Evolutionary conservation across 495 filamentous ascomycete species (phyloP), one percentile per base, ranked within the genome.

Genomic region (Podospora tetraspora): DNA sequence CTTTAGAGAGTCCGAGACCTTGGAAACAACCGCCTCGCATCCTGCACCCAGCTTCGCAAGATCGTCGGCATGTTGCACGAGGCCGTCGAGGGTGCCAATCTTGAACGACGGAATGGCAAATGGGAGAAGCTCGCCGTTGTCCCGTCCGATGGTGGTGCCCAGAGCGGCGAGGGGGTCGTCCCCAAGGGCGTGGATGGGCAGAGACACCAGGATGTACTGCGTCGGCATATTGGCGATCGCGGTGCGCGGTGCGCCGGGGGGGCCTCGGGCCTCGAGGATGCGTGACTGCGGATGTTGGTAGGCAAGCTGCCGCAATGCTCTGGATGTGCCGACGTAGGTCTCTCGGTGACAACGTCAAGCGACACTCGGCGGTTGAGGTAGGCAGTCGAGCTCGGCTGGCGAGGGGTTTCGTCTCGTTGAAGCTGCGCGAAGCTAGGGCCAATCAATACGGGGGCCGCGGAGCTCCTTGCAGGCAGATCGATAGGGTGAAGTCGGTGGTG

Each of bases 21-120:
- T 97, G 60, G 82, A 84, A 57, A 96, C 93, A 11, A 97, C 92
- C 59, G 83, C 87, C 79, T 94, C 90, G 72, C 93, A 97, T 32
- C 85, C 84, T 13, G 81, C 73, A 68, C 92, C 90, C 30, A 99
- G 87, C 86, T 98, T 99, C 37, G 90, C 86, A 57, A 99, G 83
- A 74, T 97, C 94, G 76, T 99, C 95, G 52, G 95, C 95, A 76
- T 99, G 94, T 80, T 96, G 92, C 27, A 99, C 93, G n/a, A 99
- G 82, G 57, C 91, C 92, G 79, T 99, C 95, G 61, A 99, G 84
- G 1, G 95, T 97, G 63, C 95, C 95, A 78, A 99, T 96, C 82
- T 98, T 99, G 84, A 99, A 96, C 57, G 91, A 89, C 3, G 95
- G 95, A 68, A 99, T 91, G 13, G 85, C 78, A 74, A 97, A 97